Evolutionary conservation across 78 protist species (phyloP), one percentile per base, ranked within the genome.

Genomic region (Polysphondylium violaceum): DNA sequence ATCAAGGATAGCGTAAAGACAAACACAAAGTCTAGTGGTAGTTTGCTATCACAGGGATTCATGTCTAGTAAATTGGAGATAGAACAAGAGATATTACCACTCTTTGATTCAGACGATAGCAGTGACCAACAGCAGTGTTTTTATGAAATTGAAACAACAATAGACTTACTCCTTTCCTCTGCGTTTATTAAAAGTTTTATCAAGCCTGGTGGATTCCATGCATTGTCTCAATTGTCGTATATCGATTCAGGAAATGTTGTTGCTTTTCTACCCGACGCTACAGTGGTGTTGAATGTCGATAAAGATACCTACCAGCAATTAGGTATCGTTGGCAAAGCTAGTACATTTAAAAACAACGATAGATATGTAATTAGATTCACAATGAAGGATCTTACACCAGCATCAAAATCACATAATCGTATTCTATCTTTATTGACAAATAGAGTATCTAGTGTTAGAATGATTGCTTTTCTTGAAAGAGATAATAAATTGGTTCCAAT

Each of bases 241-340:
- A 51, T 83, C 11, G 91, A 83, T 69, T 43, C 67, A 11, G 91
- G 91, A 27, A 83, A 83, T 69, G 77, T 67, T 19, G 78, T 83
- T 7, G 91, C 91, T 40, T 69, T 83, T 71, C n/a, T 83, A 58
- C 81, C 91, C 36, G 31, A 83, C 59, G 64, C 44, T 21, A 68
- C 36, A n/a, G 35, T 83, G 2, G 27, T 83, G 21, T 59, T 83
- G 59, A 69, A 67, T 83, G 35, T 83, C 11, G 73, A 83, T n/a
- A 83, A 83, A 59, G 91, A 83, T 2, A 83, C 91, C 8, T 83
- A 83, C 31, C 74, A 83, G 43, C 56, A 69, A 25, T 43, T 83
- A 1, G 91, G 91, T 14, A 12, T 83, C 1, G 38, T 40, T 55
- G 91, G 91, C 2, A 67, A 69, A 29, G 14, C 33, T 16, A n/a